Evolutionary conservation across 2,329 filamentous ascomycete genomes (phyloP), one percentile per base, ranked within the genome.

Genomic region (Colletotrichum sp.): DNA sequence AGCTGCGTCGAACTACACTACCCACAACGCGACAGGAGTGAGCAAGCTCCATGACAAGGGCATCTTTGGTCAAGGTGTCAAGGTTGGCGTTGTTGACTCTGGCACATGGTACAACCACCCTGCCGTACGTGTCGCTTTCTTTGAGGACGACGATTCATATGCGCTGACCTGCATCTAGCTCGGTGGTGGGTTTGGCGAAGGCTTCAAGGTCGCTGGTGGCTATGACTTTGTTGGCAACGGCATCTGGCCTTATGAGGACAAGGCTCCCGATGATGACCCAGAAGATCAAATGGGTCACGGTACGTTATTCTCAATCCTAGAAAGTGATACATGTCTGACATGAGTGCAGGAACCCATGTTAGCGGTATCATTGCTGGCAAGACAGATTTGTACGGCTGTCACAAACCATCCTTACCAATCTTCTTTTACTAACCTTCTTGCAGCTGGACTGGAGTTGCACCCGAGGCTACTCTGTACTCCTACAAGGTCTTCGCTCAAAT

Each of bases 101-200:
- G 85, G 85, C 0, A 81, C 86, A 18, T 84, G 85, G 70, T 87
- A 87, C 59, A 84, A 80, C 0, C 85, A 87, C 52, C 79, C 81
- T 72, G 83, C 85, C 21, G 84, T 85, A 79, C 21, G 77, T 75
- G 5, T 65, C 2, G 13, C 18, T 2, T 34, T 8, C 1, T 0
- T 5, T 13, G 8, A 4, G 13, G 18, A 6, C 57, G 4, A 5
- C 26, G 10, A 0, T 12, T 30, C 13, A 12, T 15, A 12, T 34
- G 0, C 0, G 34, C 64, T 57, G 84, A 87, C 39, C 83, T 8
- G 28, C 7, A 5, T 5, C 6, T 21, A 78, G 76, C 68, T 89
- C 4, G 88, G 88, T 10, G 87, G 87, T 7, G 86, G 88, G 49
- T 89, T 88, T 76, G 88, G 88, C 6, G 78, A 81, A 13, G 87